Base-by-base conservation (phyloP, 1,139 yeast genomes). In the Torulaspora pretoriensis region DNA sequence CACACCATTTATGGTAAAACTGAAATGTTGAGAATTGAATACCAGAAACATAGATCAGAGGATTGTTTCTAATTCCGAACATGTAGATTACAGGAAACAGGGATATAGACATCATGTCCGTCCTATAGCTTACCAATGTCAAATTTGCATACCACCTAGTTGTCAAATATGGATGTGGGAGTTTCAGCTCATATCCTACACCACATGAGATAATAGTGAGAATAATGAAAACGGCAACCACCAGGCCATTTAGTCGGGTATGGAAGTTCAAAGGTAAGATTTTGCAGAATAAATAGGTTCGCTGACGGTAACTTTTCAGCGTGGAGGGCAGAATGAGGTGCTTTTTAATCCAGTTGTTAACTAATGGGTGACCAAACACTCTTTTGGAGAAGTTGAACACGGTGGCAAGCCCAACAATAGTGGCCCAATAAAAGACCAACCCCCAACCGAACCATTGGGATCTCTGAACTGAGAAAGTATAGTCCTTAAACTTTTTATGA, bases 11-110 rank as follows among this genome's bases (percentile, higher is more conserved):
- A 59, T 79, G 84, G 52, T 70, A 69, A 24, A 67, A 63, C 45
- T 74, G 61, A 60, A 78, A 78, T 10, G 75, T 67, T 1, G 77
- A 52, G 45, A 69, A 71, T 1, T 73, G 56, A 60, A 77, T 68
- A 2, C 81, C 81, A 3, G 79, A 68, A 13, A 78, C 45, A 60
- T 69, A 68, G 50, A 73, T 73, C 60, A 79, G 68, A 40, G 80
- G 78, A 55, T 79, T 79, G 55, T 79, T 79, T 65, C 84, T 72
- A 31, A 80, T 80, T 9, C 82, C 78, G 60, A 79, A 78, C 46
- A 79, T 63, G 46, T 76, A 71, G 22, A 77, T 62, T n/a, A 73
- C 60, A 2, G 85, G 84, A 45, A 77, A 69, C 38, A 78, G 50
- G 44, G 75, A 75, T 35, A 76, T 61, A 2, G 74, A 64, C 59